phyloP scores from a whole-genome alignment of 495 filamentous ascomycete species.

The Penicillium daleae region DNA sequence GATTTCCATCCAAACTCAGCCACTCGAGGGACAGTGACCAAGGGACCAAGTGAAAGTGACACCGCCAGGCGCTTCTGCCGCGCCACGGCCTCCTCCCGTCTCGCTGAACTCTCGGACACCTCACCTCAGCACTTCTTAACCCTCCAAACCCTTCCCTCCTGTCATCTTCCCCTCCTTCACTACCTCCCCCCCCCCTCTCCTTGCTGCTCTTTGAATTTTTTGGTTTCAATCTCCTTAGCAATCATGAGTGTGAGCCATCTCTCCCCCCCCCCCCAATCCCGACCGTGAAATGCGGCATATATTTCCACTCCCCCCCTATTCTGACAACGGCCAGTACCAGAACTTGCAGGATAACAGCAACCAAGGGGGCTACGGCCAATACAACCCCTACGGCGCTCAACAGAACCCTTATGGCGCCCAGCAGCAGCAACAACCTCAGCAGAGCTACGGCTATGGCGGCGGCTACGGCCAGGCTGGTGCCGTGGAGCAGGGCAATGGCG shows the following conservation, averaged over 20 bases:
- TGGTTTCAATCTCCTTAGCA: constrained; percentile 10
- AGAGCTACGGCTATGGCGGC: constrained; percentile 48
- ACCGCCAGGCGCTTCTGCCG: constrained; percentile 30
- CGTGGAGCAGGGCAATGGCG: constrained; percentile 43
- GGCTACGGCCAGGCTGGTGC: constrained; percentile 49
- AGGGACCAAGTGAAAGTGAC: not conserved
- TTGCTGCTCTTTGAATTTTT: not conserved
- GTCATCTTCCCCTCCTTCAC: constrained; percentile 7
- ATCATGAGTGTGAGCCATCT: constrained; percentile 42
- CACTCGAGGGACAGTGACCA: not conserved
- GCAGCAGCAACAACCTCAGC: constrained; percentile 30
- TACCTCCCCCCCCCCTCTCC: constrained; percentile 10
- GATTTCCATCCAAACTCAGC: not conserved
- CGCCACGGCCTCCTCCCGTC: constrained; percentile 6
- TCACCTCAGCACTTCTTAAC: constrained; percentile 10
- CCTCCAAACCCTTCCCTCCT: constrained; percentile 15
- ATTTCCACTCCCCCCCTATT: not conserved
- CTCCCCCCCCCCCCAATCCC: not conserved
- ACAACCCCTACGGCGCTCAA: constrained; percentile 64
- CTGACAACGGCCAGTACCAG: constrained; percentile 33
- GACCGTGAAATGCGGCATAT: not conserved
- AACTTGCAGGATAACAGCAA: constrained; percentile 36
- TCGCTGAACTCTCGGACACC: not conserved
- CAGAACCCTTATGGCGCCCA: constrained; percentile 45
- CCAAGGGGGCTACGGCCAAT: constrained; percentile 60